A percentile compares a stretch with the other conserved stretches of the same genome.
Evolutionary conservation across 768 basidiomycete species (phyloP).

Genomic region (Asterophora lycoperdoides): DNA sequence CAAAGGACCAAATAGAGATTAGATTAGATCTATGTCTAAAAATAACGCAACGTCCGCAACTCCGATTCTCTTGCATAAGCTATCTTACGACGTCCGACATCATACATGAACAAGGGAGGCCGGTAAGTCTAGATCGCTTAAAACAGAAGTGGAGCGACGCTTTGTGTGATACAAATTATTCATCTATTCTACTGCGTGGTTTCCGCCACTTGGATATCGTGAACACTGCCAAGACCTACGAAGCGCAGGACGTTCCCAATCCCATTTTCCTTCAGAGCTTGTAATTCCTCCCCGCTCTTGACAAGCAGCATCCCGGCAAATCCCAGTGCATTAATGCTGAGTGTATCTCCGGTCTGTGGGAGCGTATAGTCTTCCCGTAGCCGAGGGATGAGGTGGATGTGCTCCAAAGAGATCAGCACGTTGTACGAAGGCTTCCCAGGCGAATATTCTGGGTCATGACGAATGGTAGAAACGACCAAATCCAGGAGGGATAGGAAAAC

Average conservation of each 20-base stretch:
- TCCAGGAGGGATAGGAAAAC: constrained; percentile 75
- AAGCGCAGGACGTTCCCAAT: constrained; percentile 57
- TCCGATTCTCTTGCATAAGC: too few relatives aligned
- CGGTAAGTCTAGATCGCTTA: too few relatives aligned
- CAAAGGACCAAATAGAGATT: constrained; percentile 10
- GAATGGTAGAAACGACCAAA: constrained; percentile 67
- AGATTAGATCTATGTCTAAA: constrained; percentile 6
- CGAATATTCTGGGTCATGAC: constrained; percentile 61
- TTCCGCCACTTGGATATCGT: constrained; percentile 59
- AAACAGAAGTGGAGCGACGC: too few relatives aligned
- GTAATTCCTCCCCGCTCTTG: constrained; percentile 74
- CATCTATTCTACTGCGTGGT: constrained; percentile 18
- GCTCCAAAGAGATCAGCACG: constrained; percentile 73
- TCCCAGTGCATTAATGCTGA: constrained; percentile 84
- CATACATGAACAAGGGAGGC: too few relatives aligned
- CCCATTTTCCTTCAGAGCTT: constrained; percentile 60
- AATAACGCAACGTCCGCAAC: too few relatives aligned
- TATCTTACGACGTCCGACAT: too few relatives aligned
- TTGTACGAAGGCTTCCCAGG: constrained; percentile 75
- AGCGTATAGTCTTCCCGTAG: constrained; percentile 55
- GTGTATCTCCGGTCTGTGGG: constrained; percentile 44
- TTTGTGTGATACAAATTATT: too few relatives aligned
- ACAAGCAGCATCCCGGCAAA: constrained; percentile 89
- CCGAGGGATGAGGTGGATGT: constrained; percentile 85
- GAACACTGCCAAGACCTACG: constrained; percentile 64